Percentiles rank a stretch among this genome's conserved stretches.
Conservation (phyloP, 1,284 basidiomycete genomes). For the Apiotrichum siamense region DNA sequence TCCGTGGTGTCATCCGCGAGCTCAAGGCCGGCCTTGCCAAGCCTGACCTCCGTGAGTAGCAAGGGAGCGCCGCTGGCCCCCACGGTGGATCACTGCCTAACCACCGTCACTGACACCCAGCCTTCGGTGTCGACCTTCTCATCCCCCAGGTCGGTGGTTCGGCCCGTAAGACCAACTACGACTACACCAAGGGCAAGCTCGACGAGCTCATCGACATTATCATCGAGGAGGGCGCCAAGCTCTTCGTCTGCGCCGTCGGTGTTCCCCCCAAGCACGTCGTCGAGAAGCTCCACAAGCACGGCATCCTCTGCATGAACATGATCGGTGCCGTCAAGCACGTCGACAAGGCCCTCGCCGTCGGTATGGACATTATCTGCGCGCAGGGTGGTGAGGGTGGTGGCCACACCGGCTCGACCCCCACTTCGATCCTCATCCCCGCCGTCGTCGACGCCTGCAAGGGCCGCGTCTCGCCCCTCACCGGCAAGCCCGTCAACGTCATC, state of each 20-base stretch:
- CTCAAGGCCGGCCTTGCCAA: slow-evolving; percentile 62
- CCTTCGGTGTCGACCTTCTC: slow-evolving; percentile 81
- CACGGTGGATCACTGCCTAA: no score
- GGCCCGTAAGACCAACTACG: slow-evolving; percentile 72
- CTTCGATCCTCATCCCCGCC: slow-evolving; percentile 53
- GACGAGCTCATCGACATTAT: slow-evolving; percentile 72
- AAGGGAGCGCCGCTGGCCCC: not conserved
- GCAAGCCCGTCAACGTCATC: slow-evolving; percentile 70
- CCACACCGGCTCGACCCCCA: slow-evolving; percentile 45
- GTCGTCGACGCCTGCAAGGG: slow-evolving; percentile 74
- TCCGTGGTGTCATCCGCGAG: slow-evolving; percentile 58
- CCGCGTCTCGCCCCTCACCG: slow-evolving; percentile 66
- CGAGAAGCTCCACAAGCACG: slow-evolving; percentile 68
- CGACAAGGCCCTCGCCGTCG: slow-evolving; percentile 66
- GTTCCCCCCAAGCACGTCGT: slow-evolving; percentile 72
- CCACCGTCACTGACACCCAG: slow-evolving; percentile 46
- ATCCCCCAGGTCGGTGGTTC: slow-evolving; percentile 72
- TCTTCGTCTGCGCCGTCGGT: slow-evolving; percentile 76
- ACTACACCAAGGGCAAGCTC: slow-evolving; percentile 60
- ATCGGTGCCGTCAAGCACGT: slow-evolving; percentile 85
- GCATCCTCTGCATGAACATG: slow-evolving; percentile 85
- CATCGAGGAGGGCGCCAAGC: slow-evolving; percentile 70
- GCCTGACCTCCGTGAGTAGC: slow-evolving; percentile 27
- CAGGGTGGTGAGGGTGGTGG: slow-evolving; percentile 83
- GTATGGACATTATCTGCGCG: slow-evolving; percentile 81